phyloP scores from a whole-genome alignment of 108 stramenopile genomes.

The Aurantiochytrium sp. region DNA sequence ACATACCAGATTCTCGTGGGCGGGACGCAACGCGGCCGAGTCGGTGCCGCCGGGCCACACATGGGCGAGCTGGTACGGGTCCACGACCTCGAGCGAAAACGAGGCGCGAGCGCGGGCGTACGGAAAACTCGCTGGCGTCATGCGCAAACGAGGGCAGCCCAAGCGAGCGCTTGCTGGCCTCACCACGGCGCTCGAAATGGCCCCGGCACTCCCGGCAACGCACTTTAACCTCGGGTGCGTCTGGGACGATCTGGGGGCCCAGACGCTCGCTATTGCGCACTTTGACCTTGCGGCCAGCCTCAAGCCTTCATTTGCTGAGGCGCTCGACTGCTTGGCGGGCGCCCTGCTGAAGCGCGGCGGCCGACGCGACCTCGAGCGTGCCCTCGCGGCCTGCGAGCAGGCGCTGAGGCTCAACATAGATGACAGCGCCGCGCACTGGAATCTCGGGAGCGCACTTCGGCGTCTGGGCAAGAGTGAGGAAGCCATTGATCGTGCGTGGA shows the following conservation, averaged over 20 bases:
- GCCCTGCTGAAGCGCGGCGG: neutral
- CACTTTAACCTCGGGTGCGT: neutral
- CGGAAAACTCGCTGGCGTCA: neutral
- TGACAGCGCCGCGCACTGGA: neutral
- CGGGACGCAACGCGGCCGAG: neutral
- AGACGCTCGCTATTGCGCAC: neutral
- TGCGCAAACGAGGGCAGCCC: neutral
- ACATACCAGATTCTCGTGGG: conserved; percentile 1
- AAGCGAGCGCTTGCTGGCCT: neutral
- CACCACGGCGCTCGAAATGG: neutral
- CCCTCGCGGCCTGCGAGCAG: neutral
- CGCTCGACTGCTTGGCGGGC: neutral
- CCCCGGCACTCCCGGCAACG: neutral
- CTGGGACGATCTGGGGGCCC: neutral
- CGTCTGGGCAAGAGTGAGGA: neutral
- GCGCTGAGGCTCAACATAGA: neutral
- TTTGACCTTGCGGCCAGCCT: neutral
- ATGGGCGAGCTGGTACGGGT: neutral
- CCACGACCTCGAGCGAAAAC: too few species aligned
- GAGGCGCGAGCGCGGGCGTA: neutral
- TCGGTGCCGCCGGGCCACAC: neutral
- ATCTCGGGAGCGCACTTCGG: neutral
- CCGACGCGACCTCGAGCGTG: neutral
- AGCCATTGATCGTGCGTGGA: conserved; percentile 11
- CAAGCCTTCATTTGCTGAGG: neutral